phyloP scores from a whole-genome alignment of 2,329 filamentous ascomycete genomes.

The Pyrenochaeta sp. region DNA sequence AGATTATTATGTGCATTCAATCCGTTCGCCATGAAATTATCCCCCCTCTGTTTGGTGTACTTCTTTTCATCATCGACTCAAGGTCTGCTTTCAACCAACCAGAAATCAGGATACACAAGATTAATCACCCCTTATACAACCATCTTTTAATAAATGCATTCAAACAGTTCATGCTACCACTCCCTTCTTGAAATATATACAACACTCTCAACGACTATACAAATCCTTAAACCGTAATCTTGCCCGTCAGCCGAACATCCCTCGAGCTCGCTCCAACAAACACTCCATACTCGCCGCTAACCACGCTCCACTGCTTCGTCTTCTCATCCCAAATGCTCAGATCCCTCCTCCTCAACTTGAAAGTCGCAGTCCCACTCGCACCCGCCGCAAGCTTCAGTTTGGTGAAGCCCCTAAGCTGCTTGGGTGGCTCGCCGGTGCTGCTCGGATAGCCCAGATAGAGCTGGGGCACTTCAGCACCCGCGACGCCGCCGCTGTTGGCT shows the following conservation, averaged over 20 bases:
- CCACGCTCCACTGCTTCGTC: constrained; percentile 44
- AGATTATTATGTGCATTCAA: too few species aligned
- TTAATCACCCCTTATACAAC: too few species aligned
- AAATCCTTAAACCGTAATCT: constrained; percentile 36
- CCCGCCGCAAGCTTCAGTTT: constrained; percentile 44
- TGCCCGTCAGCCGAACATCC: constrained; percentile 44
- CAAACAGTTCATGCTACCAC: too few species aligned
- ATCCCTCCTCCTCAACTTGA: constrained; percentile 46
- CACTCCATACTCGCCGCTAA: constrained; percentile 42
- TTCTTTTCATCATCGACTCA: too few species aligned
- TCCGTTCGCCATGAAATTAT: too few species aligned
- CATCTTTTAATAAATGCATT: too few species aligned
- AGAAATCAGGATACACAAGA: too few species aligned
- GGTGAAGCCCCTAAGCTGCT: constrained; percentile 47
- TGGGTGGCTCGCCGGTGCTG: constrained; percentile 37
- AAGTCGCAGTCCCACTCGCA: constrained; percentile 38
- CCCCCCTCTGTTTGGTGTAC: too few species aligned
- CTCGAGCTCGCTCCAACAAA: constrained; percentile 46
- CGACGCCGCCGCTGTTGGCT: constrained; percentile 44
- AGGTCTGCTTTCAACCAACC: too few species aligned
- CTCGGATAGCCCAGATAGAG: constrained; percentile 47
- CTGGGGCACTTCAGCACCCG: constrained; percentile 49
- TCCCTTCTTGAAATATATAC: too few species aligned
- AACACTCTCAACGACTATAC: too few species aligned
- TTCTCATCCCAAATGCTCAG: constrained; percentile 47